These are phyloP conservation scores for Arachnomyces sp. DNA, from an alignment of 2,329 filamentous ascomycete genomes.

Conservation along the genomic window DNA sequence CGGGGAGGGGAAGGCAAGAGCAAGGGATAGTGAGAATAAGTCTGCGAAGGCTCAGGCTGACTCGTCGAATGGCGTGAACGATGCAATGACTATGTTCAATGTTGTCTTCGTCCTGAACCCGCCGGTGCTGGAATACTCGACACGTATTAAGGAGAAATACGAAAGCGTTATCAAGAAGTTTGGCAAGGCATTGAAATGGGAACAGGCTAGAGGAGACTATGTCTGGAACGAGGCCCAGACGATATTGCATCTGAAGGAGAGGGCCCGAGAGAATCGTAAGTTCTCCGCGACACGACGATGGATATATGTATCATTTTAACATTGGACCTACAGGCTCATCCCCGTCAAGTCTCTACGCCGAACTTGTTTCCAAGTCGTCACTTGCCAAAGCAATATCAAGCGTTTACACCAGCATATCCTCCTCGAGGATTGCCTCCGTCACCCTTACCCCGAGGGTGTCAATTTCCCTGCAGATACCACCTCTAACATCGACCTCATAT, in stretches of 20 bases:
- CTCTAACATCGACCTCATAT: conserved; percentile 61
- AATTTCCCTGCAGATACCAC: conserved; percentile 57
- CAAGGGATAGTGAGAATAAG: conserved; percentile 16
- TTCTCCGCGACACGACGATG: background rate
- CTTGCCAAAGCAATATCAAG: conserved; percentile 76
- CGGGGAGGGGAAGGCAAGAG: conserved; percentile 20
- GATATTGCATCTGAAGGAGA: conserved; percentile 74
- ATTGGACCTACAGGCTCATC: conserved; percentile 22
- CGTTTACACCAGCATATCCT: conserved; percentile 71
- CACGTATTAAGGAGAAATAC: conserved; percentile 70
- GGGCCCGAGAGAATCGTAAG: conserved; percentile 57
- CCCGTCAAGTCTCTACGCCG: conserved; percentile 32
- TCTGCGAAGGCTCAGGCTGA: conserved; percentile 17
- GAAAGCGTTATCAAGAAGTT: conserved; percentile 85
- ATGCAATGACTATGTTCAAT: conserved; percentile 93
- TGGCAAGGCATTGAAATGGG: conserved; percentile 85
- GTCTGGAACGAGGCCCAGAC: conserved; percentile 85
- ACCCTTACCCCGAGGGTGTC: conserved; percentile 60
- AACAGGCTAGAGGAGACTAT: conserved; percentile 82
- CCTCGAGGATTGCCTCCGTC: conserved; percentile 77
- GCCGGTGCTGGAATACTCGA: conserved; percentile 66
- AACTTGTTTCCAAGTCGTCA: conserved; percentile 56
- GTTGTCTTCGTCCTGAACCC: conserved; percentile 87
- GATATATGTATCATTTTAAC: conserved; percentile 12
- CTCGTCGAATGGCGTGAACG: conserved; percentile 34